Percentiles rank a stretch among this genome's conserved stretches.
Evolutionary conservation across 495 filamentous ascomycete species (phyloP).

Genomic region (Talaromyces nanjingensis): DNA sequence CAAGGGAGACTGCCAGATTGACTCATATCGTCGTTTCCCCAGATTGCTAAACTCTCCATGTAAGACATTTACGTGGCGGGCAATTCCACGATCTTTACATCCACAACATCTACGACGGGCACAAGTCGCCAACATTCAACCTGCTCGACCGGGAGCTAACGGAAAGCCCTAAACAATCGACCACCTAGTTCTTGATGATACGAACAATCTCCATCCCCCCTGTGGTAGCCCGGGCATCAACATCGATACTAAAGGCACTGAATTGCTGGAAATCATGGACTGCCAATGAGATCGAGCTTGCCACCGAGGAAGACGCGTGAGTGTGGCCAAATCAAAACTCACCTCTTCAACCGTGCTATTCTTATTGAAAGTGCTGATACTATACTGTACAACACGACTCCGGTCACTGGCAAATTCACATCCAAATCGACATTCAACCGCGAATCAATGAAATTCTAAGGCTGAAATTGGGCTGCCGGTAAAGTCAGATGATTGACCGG

Average conservation of each 20-base stretch:
- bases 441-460: too few species aligned
- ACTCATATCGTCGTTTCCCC: neutral
- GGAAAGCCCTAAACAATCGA: constrained; percentile 2
- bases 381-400: too few species aligned
- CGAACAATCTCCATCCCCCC: constrained; percentile 18
- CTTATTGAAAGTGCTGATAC: too few species aligned
- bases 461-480: too few species aligned
- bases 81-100: neutral
- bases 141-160: constrained; percentile 3
- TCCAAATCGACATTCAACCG: too few species aligned
- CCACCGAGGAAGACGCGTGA: too few species aligned
- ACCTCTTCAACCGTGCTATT: too few species aligned
- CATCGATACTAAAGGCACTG: neutral
- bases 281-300: too few species aligned
- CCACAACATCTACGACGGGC: constrained; percentile 10
- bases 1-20: neutral
- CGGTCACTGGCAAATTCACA: too few species aligned
- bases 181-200: constrained; percentile 18
- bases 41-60: constrained; percentile 2
- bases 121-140: neutral
- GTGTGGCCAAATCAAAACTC: too few species aligned
- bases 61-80: neutral
- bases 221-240: constrained; percentile 12
- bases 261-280: too few species aligned
- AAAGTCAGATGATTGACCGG: too few species aligned